Conservation (phyloP, 805 yeast species). For the Citeromyces nyonsensis region DNA sequence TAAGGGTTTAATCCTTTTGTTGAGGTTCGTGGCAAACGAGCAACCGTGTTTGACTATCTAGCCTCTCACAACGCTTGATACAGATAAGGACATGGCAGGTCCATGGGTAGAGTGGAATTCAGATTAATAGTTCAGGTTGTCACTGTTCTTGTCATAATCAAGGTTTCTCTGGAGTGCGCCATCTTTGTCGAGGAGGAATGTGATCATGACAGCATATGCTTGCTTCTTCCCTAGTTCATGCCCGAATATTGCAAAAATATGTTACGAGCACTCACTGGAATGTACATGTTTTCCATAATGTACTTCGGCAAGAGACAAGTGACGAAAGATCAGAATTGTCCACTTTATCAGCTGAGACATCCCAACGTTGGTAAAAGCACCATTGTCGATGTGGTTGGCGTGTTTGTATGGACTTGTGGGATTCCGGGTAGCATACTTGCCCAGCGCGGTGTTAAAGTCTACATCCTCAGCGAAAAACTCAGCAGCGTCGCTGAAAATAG, state of each 20-base stretch:
- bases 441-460: slow-evolving; percentile 27
- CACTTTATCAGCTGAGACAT: slow-evolving; percentile 52
- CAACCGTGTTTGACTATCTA: slow-evolving; percentile 49
- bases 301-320: slow-evolving; percentile 22
- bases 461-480: slow-evolving; percentile 46
- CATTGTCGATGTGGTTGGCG: slow-evolving; percentile 68
- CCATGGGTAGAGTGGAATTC: slow-evolving; percentile 64
- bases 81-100: slow-evolving; percentile 85
- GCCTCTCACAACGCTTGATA: slow-evolving; percentile 61
- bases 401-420: slow-evolving; percentile 82
- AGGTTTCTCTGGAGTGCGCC: slow-evolving; percentile 21
- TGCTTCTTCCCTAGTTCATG: slow-evolving; percentile 67
- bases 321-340: slow-evolving; percentile 36
- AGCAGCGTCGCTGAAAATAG: slow-evolving; percentile 59
- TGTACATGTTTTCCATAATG: slow-evolving; percentile 38
- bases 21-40: slow-evolving; percentile 58
- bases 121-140: slow-evolving; percentile 47
- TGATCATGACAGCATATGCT: slow-evolving; percentile 68
- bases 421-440: slow-evolving; percentile 43
- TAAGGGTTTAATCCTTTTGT: slow-evolving; percentile 59
- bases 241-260: slow-evolving; percentile 62
- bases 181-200: slow-evolving; percentile 43
- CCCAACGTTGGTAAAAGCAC: slow-evolving; percentile 73
- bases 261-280: slow-evolving; percentile 40
- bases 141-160: slow-evolving; percentile 20